Evolutionary conservation across 768 basidiomycete species (phyloP).

Genomic region (Macrolepiota dolichaula): DNA sequence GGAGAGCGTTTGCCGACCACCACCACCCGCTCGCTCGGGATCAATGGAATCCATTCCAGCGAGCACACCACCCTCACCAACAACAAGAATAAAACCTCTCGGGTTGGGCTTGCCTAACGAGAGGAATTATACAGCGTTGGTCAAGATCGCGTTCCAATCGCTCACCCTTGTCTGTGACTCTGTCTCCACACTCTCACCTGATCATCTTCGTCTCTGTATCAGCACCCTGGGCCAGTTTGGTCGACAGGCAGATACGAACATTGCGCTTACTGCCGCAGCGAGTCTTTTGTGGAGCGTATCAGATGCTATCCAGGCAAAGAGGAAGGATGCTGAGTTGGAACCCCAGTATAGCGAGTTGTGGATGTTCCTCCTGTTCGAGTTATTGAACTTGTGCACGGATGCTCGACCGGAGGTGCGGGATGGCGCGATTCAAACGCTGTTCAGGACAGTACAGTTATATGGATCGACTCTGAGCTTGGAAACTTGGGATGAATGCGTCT

Average conservation of each 20-base stretch:
- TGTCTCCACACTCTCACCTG: slow-evolving; percentile 73
- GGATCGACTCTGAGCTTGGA: slow-evolving; percentile 78
- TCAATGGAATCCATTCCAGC: slow-evolving; percentile 39
- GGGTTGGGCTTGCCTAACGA: slow-evolving; percentile 59
- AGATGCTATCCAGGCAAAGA: slow-evolving; percentile 87
- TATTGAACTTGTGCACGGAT: slow-evolving; percentile 81
- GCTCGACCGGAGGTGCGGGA: slow-evolving; percentile 83
- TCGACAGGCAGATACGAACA: slow-evolving; percentile 91
- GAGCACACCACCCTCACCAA: slow-evolving; percentile 36
- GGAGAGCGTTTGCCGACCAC: slow-evolving; percentile 73
- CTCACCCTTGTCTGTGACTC: slow-evolving; percentile 94
- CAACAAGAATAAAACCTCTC: slow-evolving; percentile 35
- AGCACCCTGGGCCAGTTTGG: slow-evolving; percentile 90
- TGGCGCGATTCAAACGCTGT: slow-evolving; percentile 93
- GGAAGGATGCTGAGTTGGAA: slow-evolving; percentile 57
- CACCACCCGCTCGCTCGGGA: slow-evolving; percentile 23
- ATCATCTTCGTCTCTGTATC: slow-evolving; percentile 86
- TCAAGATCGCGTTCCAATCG: slow-evolving; percentile 93
- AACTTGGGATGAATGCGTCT: slow-evolving; percentile 90
- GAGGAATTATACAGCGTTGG: slow-evolving; percentile 68
- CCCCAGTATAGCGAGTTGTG: slow-evolving; percentile 85
- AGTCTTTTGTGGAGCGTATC: slow-evolving; percentile 95
- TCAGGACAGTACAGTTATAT: slow-evolving; percentile 91
- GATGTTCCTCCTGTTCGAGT: slow-evolving; percentile 86
- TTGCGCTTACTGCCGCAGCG: slow-evolving; percentile 90